These are phyloP conservation scores for Boletus edulis DNA, from an alignment of 768 basidiomycete species.

Conservation along the genomic window DNA sequence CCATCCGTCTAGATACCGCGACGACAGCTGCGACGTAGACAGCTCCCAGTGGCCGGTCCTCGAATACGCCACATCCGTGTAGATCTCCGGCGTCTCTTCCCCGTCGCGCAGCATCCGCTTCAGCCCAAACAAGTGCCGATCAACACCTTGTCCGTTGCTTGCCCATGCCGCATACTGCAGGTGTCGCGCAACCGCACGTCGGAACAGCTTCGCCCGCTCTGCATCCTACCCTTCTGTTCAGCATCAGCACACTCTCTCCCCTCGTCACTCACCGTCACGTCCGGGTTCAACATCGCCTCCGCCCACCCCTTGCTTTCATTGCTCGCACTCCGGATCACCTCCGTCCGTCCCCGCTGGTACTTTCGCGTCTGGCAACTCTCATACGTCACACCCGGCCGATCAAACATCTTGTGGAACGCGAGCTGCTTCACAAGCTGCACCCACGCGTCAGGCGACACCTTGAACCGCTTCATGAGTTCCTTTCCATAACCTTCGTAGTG, in stretches of 20 bases:
- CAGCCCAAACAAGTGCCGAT: constrained; percentile 92
- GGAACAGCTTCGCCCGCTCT: constrained; percentile 65
- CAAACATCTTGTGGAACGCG: constrained; percentile 85
- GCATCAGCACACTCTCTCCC: neutral
- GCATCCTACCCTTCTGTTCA: constrained; percentile 39
- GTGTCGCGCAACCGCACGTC: constrained; percentile 76
- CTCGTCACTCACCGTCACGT: constrained; percentile 40
- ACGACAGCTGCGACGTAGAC: constrained; percentile 85
- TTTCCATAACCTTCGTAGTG: constrained; percentile 92
- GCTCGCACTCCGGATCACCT: constrained; percentile 88
- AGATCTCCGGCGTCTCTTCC: constrained; percentile 72
- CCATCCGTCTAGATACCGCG: constrained; percentile 87
- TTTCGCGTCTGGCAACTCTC: constrained; percentile 94
- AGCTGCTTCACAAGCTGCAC: constrained; percentile 95
- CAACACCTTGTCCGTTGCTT: constrained; percentile 91
- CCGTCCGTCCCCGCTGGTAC: constrained; percentile 87
- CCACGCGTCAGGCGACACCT: constrained; percentile 91
- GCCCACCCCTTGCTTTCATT: constrained; percentile 83
- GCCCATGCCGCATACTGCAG: constrained; percentile 88
- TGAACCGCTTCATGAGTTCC: constrained; percentile 75
- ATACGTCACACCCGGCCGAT: constrained; percentile 78
- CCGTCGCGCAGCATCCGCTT: constrained; percentile 76
- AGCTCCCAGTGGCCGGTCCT: constrained; percentile 89
- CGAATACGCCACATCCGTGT: constrained; percentile 66
- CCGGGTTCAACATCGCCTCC: constrained; percentile 77